A percentile compares a stretch with the other conserved stretches of the same genome.
phyloP scores from a whole-genome alignment of 108 stramenopile genomes.

The Cyclotella sp. region DNA sequence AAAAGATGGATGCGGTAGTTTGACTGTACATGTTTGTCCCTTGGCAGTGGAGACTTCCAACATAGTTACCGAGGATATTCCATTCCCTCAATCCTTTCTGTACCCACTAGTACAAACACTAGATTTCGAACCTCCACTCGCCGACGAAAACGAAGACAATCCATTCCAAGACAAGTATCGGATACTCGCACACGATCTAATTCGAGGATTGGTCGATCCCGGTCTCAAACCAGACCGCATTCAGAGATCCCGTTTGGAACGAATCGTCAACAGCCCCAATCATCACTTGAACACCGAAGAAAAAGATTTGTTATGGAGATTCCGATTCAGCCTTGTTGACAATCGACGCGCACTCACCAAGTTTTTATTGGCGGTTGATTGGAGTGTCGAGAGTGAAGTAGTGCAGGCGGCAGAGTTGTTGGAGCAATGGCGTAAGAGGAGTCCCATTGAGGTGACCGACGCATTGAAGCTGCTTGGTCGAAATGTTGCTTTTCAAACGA shows the following conservation, averaged over 20 bases:
- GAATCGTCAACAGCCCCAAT: slow-evolving; percentile 85
- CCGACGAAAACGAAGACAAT: slow-evolving; percentile 65
- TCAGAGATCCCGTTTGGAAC: slow-evolving; percentile 79
- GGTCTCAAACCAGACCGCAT: slow-evolving; percentile 93
- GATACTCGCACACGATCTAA: slow-evolving; percentile 88
- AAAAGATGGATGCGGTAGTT: slow-evolving; percentile 10
- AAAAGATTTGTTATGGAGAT: slow-evolving; percentile 96
- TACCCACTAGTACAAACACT: slow-evolving; percentile 66
- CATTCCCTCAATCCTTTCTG: slow-evolving; percentile 30
- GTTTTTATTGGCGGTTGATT: slow-evolving; percentile 95
- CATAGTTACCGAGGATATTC: slow-evolving; percentile 39
- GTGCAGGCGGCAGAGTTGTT: slow-evolving; percentile 94
- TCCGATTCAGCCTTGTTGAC: slow-evolving; percentile 95
- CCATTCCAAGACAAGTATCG: slow-evolving; percentile 96
- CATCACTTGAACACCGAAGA: slow-evolving; percentile 88
- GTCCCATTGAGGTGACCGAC: slow-evolving; percentile 96
- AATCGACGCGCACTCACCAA: slow-evolving; percentile 94
- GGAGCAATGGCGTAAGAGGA: slow-evolving; percentile 92
- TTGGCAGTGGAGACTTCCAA: slow-evolving; percentile 25
- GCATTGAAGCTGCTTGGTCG: slow-evolving; percentile 95
- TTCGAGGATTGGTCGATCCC: slow-evolving; percentile 94
- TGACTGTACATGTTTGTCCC: slow-evolving; percentile 35
- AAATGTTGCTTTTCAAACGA: slow-evolving; percentile 91
- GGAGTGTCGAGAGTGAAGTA: slow-evolving; percentile 94
- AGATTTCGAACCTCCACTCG: slow-evolving; percentile 65